These are phyloP conservation scores for Dactylonectria estremocensis DNA, from an alignment of 2,329 filamentous ascomycete species.

Conservation along the genomic window DNA sequence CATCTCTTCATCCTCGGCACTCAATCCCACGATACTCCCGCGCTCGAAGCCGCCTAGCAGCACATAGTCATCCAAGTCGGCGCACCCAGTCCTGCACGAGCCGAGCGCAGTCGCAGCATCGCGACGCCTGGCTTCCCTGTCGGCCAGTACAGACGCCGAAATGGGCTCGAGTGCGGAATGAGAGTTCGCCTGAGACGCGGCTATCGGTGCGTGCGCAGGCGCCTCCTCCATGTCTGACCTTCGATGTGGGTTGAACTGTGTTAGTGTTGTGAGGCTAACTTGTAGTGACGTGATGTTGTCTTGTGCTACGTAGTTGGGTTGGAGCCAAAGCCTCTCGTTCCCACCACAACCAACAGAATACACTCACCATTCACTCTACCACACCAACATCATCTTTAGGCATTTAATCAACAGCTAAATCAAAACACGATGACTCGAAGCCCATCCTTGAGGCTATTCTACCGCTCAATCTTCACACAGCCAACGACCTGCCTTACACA, in stretches of 20 bases:
- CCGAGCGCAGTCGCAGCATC: constrained; percentile 51
- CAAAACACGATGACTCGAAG: background rate
- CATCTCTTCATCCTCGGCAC: constrained; percentile 66
- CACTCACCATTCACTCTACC: background rate
- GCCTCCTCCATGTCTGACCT: constrained; percentile 5
- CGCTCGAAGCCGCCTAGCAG: constrained; percentile 65
- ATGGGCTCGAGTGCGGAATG: constrained; percentile 61
- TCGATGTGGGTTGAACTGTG: background rate
- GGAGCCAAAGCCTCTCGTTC: background rate
- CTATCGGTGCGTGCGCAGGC: constrained; percentile 9
- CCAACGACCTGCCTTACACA: background rate
- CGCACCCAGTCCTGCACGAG: constrained; percentile 59
- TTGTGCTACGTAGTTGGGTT: background rate
- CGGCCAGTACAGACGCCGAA: constrained; percentile 60
- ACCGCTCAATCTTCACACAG: background rate
- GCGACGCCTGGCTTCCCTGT: constrained; percentile 56
- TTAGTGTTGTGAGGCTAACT: background rate
- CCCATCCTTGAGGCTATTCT: background rate
- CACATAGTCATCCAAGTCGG: constrained; percentile 64
- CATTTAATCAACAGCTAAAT: background rate
- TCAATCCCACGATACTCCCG: constrained; percentile 69
- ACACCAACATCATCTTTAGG: background rate
- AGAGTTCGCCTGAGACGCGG: constrained; percentile 62
- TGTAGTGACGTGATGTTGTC: background rate
- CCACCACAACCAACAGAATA: background rate